Conservation (phyloP, 176 grass and related monocot species). For the Eragrostis nindensis region DNA sequence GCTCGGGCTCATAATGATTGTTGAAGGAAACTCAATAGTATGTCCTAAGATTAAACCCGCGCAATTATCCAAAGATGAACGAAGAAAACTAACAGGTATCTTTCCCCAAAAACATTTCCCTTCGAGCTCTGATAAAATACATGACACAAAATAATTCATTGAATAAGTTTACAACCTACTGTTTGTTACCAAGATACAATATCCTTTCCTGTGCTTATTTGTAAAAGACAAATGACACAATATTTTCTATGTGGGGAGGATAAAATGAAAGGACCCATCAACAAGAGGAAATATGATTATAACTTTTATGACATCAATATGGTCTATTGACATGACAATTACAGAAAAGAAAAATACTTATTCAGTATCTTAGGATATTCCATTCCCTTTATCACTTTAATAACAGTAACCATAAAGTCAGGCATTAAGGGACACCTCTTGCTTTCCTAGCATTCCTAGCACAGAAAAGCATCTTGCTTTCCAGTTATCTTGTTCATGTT, state of each 20-base stretch:
- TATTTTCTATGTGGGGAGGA: constrained; percentile 2
- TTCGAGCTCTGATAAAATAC: constrained; percentile 61
- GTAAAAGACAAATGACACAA: background rate
- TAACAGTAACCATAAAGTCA: background rate
- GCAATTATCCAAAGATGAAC: constrained; percentile 69
- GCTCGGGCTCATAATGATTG: constrained; percentile 68
- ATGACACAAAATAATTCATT: constrained; percentile 40
- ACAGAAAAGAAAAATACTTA: background rate
- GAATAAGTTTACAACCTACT: constrained; percentile 22
- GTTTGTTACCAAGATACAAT: constrained; percentile 5
- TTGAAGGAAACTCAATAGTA: constrained; percentile 56
- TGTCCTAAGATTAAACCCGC: constrained; percentile 68
- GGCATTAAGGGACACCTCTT: background rate
- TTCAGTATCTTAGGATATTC: constrained; percentile 3
- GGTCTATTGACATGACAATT: background rate
- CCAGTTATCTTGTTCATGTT: background rate
- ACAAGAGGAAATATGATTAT: background rate
- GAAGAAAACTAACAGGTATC: constrained; percentile 72
- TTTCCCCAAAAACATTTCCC: constrained; percentile 87
- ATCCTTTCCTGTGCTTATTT: background rate
- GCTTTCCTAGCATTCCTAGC: background rate
- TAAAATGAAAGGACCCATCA: constrained; percentile 13
- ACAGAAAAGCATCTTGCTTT: background rate
- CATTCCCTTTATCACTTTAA: constrained; percentile 2
- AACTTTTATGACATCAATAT: background rate